Evolutionary conservation across 495 filamentous ascomycete species (phyloP), one percentile per base, ranked within the genome.

Genomic region (Aspergillus bertholletiae): DNA sequence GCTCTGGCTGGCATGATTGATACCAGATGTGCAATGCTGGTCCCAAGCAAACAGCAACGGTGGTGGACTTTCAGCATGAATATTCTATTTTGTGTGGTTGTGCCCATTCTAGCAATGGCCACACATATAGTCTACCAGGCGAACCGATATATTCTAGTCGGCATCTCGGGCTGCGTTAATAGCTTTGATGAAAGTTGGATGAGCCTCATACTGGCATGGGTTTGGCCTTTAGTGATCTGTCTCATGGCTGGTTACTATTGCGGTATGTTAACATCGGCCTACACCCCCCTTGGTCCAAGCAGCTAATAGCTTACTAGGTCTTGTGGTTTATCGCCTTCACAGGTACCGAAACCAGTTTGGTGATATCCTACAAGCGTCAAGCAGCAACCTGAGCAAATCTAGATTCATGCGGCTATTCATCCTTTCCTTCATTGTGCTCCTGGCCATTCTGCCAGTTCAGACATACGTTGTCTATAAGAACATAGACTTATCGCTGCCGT

Each of bases 401-500:
- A 80, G 88, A 27, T 92, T 90, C 69, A 61, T 87, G 34, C 88
- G 93, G 50, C 83, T 96, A 30, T 94, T 93, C 66, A 68, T 85
- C 53, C 80, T 96, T 60, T 76, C 87, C n/a, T 60, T 88, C 23
- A 59, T 79, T 46, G 78, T 95, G 68, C 74, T 95, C 12, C 15
- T 89, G 34, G 55, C 82, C 30, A 84, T 87, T 56, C 54, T 91
- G 2, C 91, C 91, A 1, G 56, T 88, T 9, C 75, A 81, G 40
- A 54, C 81, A 49, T 87, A 82, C 62, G 71, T 87, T 47, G 68
- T 94, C 43, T 80, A 75, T 59, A 34, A 62, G 22, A 85, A 88
- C 67, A 56, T 89, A 6, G 55, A 50, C 6, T 47, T 68, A 18
- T 61, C 68, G 17, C 24, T 68, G 0, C 70, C 63, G 44, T 68